phyloP scores from a whole-genome alignment of 495 filamentous ascomycete genomes.

The Apiosordaria backusii region DNA sequence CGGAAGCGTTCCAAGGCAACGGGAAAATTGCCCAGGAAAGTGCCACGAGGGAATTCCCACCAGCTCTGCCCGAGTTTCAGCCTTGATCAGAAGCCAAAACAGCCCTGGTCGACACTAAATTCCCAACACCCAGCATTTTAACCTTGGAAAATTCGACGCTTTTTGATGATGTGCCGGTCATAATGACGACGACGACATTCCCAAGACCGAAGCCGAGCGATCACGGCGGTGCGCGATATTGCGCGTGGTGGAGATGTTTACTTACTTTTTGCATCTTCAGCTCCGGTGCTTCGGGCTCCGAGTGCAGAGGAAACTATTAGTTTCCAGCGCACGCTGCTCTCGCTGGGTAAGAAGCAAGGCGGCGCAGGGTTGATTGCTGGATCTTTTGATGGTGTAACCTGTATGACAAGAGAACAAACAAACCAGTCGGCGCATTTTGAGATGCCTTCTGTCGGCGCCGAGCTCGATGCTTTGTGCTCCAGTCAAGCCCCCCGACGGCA shows the following conservation, averaged over 20 bases:
- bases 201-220: too few relatives aligned
- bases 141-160: neutral
- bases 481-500: constrained; percentile 1
- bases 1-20: constrained; percentile 14
- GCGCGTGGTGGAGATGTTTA: neutral
- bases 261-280: neutral
- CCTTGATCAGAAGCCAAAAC: constrained; percentile 10
- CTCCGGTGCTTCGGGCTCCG: neutral
- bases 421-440: neutral
- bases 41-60: constrained; percentile 18
- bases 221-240: neutral
- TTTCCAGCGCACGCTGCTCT: too few relatives aligned
- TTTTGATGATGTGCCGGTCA: neutral
- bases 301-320: neutral
- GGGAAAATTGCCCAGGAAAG: constrained; percentile 16
- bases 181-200: neutral
- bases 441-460: neutral
- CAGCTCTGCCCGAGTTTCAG: too few relatives aligned
- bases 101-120: neutral
- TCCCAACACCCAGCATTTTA: neutral
- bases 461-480: neutral
- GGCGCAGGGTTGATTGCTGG: constrained; percentile 1
- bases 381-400: neutral
- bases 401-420: neutral
- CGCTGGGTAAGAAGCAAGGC: neutral